Percentiles rank a stretch among this genome's conserved stretches.
phyloP scores from a whole-genome alignment of 352 stramenopile species.

The Peronospora farinosa region DNA sequence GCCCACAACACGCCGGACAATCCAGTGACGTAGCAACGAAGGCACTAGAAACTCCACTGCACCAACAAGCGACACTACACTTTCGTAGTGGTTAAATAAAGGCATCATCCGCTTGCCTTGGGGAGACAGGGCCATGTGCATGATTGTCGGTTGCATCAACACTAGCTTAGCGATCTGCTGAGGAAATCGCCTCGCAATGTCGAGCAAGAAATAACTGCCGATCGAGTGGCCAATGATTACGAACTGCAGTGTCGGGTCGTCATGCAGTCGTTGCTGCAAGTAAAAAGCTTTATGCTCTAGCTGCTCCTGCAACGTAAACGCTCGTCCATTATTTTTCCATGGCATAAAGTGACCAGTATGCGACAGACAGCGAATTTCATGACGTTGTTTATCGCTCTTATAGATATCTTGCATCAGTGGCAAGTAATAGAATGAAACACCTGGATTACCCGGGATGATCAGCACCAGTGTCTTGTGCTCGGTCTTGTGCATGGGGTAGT shows the following conservation, averaged over 20 bases:
- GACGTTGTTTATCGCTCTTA: constrained; percentile 20
- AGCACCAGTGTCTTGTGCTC: constrained; percentile 45
- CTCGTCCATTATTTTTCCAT: constrained; percentile 46
- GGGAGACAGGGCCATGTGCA: constrained; percentile 45
- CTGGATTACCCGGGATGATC: constrained; percentile 61
- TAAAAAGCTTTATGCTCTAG: constrained; percentile 52
- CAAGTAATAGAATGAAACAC: constrained; percentile 57
- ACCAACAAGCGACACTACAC: constrained; percentile 30
- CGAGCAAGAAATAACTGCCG: constrained; percentile 44
- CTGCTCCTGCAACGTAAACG: constrained; percentile 54
- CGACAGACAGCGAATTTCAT: constrained; percentile 56
- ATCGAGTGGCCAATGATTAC: constrained; percentile 69
- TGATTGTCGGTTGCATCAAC: constrained; percentile 66
- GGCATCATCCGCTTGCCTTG: constrained; percentile 46
- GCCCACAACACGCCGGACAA: constrained; percentile 39
- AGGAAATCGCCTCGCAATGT: constrained; percentile 49
- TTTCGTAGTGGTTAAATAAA: constrained; percentile 38
- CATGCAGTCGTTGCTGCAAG: constrained; percentile 30
- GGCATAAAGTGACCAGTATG: constrained; percentile 63
- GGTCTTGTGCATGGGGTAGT: constrained; percentile 20
- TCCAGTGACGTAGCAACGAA: constrained; percentile 34
- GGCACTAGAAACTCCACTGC: constrained; percentile 42
- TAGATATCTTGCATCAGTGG: constrained; percentile 57
- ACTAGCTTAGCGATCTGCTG: constrained; percentile 51
- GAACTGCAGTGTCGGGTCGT: constrained; percentile 42